Percentiles rank a stretch among this genome's conserved stretches.
phyloP scores from a whole-genome alignment of 768 basidiomycete genomes.

The Hydnomerulius pinastri region DNA sequence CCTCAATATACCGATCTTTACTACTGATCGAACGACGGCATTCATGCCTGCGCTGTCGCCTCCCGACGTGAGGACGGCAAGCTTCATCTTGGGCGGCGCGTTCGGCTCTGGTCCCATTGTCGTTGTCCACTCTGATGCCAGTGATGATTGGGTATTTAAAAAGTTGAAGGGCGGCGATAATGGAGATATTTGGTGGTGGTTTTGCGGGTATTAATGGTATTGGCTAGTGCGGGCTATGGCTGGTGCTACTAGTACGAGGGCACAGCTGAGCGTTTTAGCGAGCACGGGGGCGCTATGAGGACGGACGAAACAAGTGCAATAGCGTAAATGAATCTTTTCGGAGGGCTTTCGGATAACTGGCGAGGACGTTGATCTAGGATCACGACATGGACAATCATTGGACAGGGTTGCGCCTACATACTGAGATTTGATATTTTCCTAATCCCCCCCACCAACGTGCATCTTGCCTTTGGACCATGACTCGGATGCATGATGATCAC shows the following conservation, averaged over 20 bases:
- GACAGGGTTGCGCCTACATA: no score
- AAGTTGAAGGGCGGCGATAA: background rate
- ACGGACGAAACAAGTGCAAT: background rate
- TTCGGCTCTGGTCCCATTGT: background rate
- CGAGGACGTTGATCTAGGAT: no score
- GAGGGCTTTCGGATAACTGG: no score
- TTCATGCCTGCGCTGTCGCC: slow-evolving; percentile 99
- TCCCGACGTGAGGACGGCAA: slow-evolving; percentile 93
- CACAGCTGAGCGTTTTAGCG: background rate
- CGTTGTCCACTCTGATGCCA: background rate
- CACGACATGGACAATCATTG: no score
- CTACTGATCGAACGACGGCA: slow-evolving; percentile 90
- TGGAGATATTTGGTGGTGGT: background rate
- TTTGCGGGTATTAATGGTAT: background rate
- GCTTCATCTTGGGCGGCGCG: slow-evolving; percentile 58
- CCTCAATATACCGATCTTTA: slow-evolving; percentile 91
- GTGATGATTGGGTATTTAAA: background rate
- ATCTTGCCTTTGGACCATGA: background rate
- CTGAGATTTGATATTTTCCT: no score
- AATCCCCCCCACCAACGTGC: no score
- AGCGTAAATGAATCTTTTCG: no score
- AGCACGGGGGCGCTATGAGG: background rate
- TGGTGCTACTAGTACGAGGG: background rate
- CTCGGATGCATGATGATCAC: no score
- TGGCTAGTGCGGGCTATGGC: background rate